A percentile compares a stretch with the other conserved stretches of the same genome.
These are phyloP conservation scores for Fusarium denticulatum DNA, from an alignment of 2,329 filamentous ascomycete genomes.

Conservation along the genomic window DNA sequence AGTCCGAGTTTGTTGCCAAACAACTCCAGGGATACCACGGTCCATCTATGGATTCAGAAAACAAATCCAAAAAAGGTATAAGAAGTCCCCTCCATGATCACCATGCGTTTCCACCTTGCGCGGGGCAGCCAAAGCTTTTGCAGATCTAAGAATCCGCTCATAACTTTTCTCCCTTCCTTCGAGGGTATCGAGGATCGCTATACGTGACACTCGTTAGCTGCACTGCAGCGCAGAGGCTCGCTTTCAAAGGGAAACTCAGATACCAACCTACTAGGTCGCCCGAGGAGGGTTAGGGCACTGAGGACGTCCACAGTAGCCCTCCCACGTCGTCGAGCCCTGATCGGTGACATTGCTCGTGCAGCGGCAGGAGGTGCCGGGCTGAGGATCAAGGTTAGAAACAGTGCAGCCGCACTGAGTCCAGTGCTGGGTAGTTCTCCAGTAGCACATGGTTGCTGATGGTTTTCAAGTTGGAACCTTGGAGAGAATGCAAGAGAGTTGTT, in stretches of 20 bases:
- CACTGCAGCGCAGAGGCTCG: background rate
- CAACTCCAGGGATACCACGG: constrained; percentile 29
- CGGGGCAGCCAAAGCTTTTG: background rate
- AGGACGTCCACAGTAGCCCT: constrained; percentile 47
- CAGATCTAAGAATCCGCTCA: constrained; percentile 23
- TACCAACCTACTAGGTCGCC: constrained; percentile 41
- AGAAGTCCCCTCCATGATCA: constrained; percentile 4
- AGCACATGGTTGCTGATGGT: constrained; percentile 45
- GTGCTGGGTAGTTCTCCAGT: constrained; percentile 46
- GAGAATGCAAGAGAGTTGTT: background rate
- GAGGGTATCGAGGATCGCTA: constrained; percentile 37
- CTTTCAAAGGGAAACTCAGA: constrained; percentile 14
- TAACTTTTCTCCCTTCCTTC: constrained; percentile 38
- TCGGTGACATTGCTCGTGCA: constrained; percentile 39
- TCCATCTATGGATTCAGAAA: constrained; percentile 30
- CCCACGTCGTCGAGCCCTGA: constrained; percentile 45
- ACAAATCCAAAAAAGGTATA: constrained; percentile 16
- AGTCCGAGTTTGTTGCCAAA: constrained; percentile 31
- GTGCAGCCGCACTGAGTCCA: constrained; percentile 49
- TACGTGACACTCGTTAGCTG: constrained; percentile 16
- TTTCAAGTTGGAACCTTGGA: background rate
- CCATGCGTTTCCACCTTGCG: background rate
- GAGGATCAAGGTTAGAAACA: constrained; percentile 30
- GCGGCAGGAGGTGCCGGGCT: constrained; percentile 46
- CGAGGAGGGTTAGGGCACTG: constrained; percentile 46